Conservation (phyloP, 495 filamentous ascomycete species). For the Hypoxylon perforatum region DNA sequence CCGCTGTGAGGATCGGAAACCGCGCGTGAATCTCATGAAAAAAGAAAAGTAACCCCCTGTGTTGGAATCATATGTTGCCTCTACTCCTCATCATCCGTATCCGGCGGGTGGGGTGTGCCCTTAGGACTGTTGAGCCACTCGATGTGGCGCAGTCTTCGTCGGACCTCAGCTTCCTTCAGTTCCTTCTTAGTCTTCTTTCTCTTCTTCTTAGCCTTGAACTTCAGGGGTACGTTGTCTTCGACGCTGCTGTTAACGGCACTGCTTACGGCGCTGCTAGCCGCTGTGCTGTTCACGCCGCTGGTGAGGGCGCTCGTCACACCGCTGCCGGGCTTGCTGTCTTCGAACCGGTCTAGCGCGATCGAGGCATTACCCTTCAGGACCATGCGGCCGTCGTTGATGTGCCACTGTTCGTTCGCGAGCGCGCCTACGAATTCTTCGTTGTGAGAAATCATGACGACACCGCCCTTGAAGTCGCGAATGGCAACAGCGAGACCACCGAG, state of each 20-base stretch:
- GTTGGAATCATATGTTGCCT: too few relatives aligned
- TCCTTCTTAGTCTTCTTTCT: conserved; percentile 99
- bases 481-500: conserved; percentile 95
- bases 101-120: conserved; percentile 79
- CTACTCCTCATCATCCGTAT: conserved; percentile 82
- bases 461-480: conserved; percentile 96
- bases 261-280: conserved; percentile 66
- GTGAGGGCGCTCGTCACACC: conserved; percentile 62
- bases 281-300: conserved; percentile 66
- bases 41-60: conserved; percentile 10
- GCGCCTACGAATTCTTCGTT: conserved; percentile 99
- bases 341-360: conserved; percentile 82
- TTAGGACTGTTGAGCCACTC: conserved; percentile 88
- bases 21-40: conserved; percentile 16
- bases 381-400: conserved; percentile 87
- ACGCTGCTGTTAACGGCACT: conserved; percentile 85
- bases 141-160: conserved; percentile 90
- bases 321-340: conserved; percentile 77
- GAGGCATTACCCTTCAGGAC: conserved; percentile 81
- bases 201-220: conserved; percentile 92
- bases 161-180: conserved; percentile 89
- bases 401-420: conserved; percentile 93
- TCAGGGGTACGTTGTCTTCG: conserved; percentile 81
- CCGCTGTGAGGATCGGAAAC: conserved; percentile 5
- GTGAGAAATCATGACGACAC: conserved; percentile 99